Conservation (phyloP, 2,329 filamentous ascomycete species). For the Trichoderma sp. region DNA sequence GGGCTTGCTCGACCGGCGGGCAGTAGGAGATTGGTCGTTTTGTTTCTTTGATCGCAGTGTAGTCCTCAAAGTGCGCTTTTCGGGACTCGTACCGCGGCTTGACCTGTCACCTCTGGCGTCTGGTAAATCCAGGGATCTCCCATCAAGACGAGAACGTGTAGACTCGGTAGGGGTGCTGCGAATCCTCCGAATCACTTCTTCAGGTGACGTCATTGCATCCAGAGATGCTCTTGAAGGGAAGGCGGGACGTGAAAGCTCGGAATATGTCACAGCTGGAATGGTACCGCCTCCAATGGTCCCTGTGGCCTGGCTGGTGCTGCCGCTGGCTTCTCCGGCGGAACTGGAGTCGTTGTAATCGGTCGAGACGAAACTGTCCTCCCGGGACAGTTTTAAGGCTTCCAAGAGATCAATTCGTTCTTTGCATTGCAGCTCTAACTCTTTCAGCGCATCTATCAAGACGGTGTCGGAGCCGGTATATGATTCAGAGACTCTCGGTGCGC, state of each 20-base stretch:
- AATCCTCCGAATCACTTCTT: slow-evolving; percentile 48
- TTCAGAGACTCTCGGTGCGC: slow-evolving; percentile 65
- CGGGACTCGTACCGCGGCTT: slow-evolving; percentile 59
- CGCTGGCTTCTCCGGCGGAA: slow-evolving; percentile 35
- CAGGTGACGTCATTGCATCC: slow-evolving; percentile 58
- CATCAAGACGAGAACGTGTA: slow-evolving; percentile 35
- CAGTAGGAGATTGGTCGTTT: slow-evolving; percentile 49
- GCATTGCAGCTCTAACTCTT: slow-evolving; percentile 83
- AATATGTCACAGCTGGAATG: slow-evolving; percentile 78
- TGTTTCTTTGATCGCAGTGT: slow-evolving; percentile 58
- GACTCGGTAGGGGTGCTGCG: slow-evolving; percentile 34
- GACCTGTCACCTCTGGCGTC: slow-evolving; percentile 43
- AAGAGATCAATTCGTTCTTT: slow-evolving; percentile 90
- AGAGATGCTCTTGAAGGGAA: slow-evolving; percentile 61
- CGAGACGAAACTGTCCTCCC: slow-evolving; percentile 44
- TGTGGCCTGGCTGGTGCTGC: slow-evolving; percentile 38
- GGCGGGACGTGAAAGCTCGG: slow-evolving; percentile 74
- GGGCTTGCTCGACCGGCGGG: slow-evolving; percentile 48
- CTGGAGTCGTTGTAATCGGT: slow-evolving; percentile 29
- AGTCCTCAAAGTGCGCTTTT: slow-evolving; percentile 65
- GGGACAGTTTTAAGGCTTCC: slow-evolving; percentile 74
- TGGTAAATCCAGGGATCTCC: slow-evolving; percentile 37
- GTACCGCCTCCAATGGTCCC: slow-evolving; percentile 81
- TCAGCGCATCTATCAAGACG: slow-evolving; percentile 59
- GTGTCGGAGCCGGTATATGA: slow-evolving; percentile 82